Evolutionary conservation across 306 rosid species (phyloP).

Genomic region (Begonia peltatifolia): DNA sequence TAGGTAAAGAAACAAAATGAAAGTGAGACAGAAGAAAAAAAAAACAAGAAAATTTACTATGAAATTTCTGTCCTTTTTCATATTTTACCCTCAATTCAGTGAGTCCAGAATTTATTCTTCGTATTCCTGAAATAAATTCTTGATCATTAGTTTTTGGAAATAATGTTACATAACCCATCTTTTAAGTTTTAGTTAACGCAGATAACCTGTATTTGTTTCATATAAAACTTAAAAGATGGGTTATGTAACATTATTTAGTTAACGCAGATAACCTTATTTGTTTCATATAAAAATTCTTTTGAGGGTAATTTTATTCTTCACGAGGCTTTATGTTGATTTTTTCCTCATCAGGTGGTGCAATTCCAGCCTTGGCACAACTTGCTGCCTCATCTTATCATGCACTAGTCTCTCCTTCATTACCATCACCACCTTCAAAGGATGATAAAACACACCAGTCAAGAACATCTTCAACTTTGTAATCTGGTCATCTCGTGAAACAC

Average conservation of each 20-base stretch:
- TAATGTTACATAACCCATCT: neutral
- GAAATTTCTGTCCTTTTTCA: no score
- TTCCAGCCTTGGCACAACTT: slow-evolving; percentile 75
- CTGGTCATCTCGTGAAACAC: neutral
- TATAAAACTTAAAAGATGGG: no score
- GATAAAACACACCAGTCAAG: slow-evolving; percentile 56
- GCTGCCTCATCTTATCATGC: slow-evolving; percentile 73
- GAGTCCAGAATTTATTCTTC: no score
- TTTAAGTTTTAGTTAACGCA: neutral
- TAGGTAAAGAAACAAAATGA: no score
- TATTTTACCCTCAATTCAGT: no score
- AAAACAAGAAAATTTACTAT: no score
- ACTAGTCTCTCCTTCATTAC: slow-evolving; percentile 22
- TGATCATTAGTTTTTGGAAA: neutral
- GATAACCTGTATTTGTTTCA: neutral
- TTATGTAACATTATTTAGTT: no score
- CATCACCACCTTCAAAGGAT: slow-evolving; percentile 35
- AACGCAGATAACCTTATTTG: neutral
- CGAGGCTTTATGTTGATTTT: neutral
- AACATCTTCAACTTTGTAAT: slow-evolving; percentile 45
- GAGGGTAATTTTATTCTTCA: neutral
- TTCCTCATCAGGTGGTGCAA: slow-evolving; percentile 58
- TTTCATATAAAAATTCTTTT: no score
- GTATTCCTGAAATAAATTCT: neutral
- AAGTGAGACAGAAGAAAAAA: no score